These are phyloP conservation scores for Jamesozyma rosinii DNA, from an alignment of 805 yeast species.

Conservation along the genomic window DNA sequence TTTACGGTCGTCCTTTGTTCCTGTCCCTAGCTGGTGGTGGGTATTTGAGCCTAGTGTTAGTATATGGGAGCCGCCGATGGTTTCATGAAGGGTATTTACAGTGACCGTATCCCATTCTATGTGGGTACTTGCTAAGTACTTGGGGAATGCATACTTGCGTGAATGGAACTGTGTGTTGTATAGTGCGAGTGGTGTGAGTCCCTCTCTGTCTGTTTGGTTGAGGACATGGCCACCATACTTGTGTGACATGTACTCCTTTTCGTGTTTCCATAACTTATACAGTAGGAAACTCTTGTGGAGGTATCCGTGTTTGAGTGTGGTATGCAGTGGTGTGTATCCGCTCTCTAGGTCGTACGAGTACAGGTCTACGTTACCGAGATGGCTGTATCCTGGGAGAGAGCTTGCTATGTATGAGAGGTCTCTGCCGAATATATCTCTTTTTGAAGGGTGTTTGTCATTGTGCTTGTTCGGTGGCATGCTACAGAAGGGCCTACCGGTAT, in stretches of 20 bases:
- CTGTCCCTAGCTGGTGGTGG: slow-evolving; percentile 57
- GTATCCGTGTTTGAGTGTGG: slow-evolving; percentile 36
- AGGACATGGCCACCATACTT: slow-evolving; percentile 25
- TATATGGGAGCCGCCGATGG: slow-evolving; percentile 45
- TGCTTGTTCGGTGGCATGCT: slow-evolving; percentile 9
- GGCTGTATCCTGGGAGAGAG: slow-evolving; percentile 11
- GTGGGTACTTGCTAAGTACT: neutral
- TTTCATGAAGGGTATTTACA: too few relatives aligned
- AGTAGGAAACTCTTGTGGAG: slow-evolving; percentile 24
- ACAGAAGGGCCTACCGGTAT: too few relatives aligned
- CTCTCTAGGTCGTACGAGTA: slow-evolving; percentile 56
- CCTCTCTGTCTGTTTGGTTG: slow-evolving; percentile 56
- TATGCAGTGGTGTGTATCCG: slow-evolving; percentile 76
- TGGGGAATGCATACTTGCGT: slow-evolving; percentile 8
- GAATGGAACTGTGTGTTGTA: slow-evolving; percentile 22
- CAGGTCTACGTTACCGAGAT: slow-evolving; percentile 28
- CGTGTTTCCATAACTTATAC: slow-evolving; percentile 23
- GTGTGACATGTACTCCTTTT: slow-evolving; percentile 15
- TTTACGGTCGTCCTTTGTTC: slow-evolving; percentile 48
- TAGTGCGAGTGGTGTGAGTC: slow-evolving; percentile 64
- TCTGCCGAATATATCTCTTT: slow-evolving; percentile 64
- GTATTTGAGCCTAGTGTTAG: slow-evolving; percentile 55
- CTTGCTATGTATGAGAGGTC: slow-evolving; percentile 25
- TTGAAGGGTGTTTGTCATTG: slow-evolving; percentile 3
- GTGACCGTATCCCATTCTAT: slow-evolving; percentile 1